A percentile compares a stretch with the other conserved stretches of the same genome.
phyloP scores from a whole-genome alignment of 108 stramenopile species.

The Cyclostephanos invisitatus region DNA sequence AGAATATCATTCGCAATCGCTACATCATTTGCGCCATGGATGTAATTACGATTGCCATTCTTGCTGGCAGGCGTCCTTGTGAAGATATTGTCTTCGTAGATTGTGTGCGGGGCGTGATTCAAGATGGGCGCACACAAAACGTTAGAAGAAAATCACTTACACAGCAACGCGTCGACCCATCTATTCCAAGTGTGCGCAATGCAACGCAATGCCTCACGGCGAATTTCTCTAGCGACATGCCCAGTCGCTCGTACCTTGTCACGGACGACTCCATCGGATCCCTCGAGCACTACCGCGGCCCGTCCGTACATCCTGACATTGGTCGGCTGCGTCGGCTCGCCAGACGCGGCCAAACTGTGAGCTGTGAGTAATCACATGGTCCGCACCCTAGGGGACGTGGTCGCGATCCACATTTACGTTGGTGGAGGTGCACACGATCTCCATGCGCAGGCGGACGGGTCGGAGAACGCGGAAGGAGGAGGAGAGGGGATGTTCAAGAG shows the following conservation, averaged over 20 bases:
- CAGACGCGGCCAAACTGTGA: constrained; percentile 25
- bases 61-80: constrained; percentile 31
- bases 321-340: not conserved
- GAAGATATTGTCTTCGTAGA: constrained; percentile 41
- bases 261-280: constrained; percentile 32
- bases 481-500: too few relatives aligned
- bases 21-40: constrained; percentile 18
- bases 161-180: too few relatives aligned
- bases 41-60: not conserved
- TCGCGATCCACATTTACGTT: constrained; percentile 36
- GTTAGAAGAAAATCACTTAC: not conserved
- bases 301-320: constrained; percentile 19
- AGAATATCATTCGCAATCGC: constrained; percentile 48
- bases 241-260: constrained; percentile 24
- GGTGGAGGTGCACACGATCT: constrained; percentile 15
- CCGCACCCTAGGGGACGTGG: constrained; percentile 21
- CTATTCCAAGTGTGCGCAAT: not conserved
- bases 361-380: constrained; percentile 21
- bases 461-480: constrained; percentile 12
- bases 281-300: constrained; percentile 26
- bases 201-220: constrained; percentile 24
- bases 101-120: not conserved
- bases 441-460: constrained; percentile 23
- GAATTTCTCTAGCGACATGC: constrained; percentile 30
- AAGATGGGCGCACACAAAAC: not conserved